Conservation (phyloP, 192 early-diverging fungal genomes). For the Coemansia sp. region DNA sequence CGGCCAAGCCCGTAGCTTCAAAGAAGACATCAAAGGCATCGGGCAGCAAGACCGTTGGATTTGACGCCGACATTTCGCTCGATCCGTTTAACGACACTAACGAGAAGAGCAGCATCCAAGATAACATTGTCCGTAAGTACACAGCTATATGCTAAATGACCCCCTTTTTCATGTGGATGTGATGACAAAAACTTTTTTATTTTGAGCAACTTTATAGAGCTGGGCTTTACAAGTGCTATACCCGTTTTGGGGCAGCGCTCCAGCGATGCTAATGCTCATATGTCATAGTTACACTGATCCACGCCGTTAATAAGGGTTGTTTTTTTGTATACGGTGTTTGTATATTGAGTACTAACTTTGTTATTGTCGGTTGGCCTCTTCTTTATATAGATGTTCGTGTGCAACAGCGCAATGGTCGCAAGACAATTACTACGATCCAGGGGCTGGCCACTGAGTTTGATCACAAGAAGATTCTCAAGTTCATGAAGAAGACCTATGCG, state of each 20-base stretch:
- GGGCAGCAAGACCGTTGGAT: conserved; percentile 10
- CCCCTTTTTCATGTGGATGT: neutral
- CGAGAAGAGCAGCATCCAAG: conserved; percentile 36
- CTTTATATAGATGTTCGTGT: conserved; percentile 88
- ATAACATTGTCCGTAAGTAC: conserved; percentile 17
- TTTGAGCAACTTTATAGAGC: conserved; percentile 4
- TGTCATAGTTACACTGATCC: conserved; percentile 68
- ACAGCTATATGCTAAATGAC: no score
- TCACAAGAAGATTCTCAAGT: conserved; percentile 90
- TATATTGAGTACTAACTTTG: conserved; percentile 1
- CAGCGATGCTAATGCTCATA: conserved; percentile 41
- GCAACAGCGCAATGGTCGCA: conserved; percentile 95
- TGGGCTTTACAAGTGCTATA: conserved; percentile 13
- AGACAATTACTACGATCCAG: conserved; percentile 95
- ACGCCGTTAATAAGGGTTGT: neutral
- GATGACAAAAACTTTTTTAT: conserved; percentile 18
- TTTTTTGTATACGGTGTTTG: neutral
- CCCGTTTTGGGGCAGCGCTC: conserved; percentile 41
- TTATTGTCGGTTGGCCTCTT: neutral
- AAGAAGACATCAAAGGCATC: neutral
- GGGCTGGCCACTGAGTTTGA: conserved; percentile 87
- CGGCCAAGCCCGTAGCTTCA: neutral
- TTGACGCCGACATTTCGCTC: conserved; percentile 3
- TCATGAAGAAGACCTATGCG: conserved; percentile 94
- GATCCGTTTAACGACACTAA: conserved; percentile 54